Evolutionary conservation across 176 grass and related monocot species (phyloP), one percentile per base, ranked within the genome.

Genomic region (Zea mays): DNA sequence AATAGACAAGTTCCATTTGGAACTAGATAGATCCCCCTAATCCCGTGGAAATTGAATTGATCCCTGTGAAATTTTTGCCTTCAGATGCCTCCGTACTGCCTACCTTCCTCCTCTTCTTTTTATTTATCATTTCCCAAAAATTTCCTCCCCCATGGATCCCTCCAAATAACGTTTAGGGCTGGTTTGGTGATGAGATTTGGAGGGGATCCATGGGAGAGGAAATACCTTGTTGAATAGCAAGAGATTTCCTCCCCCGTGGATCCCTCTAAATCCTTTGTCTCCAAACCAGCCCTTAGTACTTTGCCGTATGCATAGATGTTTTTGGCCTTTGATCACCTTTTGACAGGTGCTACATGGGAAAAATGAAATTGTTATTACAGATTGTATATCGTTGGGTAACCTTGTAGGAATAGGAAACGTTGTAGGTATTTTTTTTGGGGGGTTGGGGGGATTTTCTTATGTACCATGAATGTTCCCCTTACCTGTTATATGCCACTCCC

Each of bases 401-500:
- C 8, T 67, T 67, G 8, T n/a, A n/a, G n/a, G n/a, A n/a, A n/a
- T 72, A 3, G 10, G 3, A 73, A 62, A 60, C 41, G 5, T 6
- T 16, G 6, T 10, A 10, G 14, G 8, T 6, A 74, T 74, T 54
- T n/a, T n/a, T n/a, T n/a, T n/a, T n/a, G n/a, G n/a, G n/a, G n/a
- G n/a, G n/a, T 42, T 10, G 9, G 5, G 42, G 13, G 0, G 8
- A 48, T 49, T 70, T 70, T 14, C 10, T 48, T 48, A 14, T 48
- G 43, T 69, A 39, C 12, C 35, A 48, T 70, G 2, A 34, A 34
- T 70, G 67, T 48, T 48, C 67, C 13, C 13, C 3, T 47, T 35
- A 49, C 47, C 45, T 9, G 21, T 47, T 71, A 16, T 71, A 35
- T 71, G 67, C 67, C 67, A 69, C 67, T 69, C 17, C n/a, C n/a